These are phyloP conservation scores for Xylaria longipes DNA, from an alignment of 495 filamentous ascomycete species.

Conservation along the genomic window DNA sequence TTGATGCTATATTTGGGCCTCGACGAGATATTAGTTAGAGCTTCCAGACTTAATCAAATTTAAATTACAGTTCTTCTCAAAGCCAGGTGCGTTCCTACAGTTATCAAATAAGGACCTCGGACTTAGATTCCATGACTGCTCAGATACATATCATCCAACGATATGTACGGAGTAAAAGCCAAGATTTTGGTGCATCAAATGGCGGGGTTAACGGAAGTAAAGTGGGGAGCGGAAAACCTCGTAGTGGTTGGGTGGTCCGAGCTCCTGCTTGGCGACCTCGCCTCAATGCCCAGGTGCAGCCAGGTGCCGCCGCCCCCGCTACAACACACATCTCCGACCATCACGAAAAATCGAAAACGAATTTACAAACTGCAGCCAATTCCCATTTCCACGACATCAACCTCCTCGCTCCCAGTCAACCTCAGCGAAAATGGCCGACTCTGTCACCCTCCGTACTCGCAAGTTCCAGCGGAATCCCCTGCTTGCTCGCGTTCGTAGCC, in stretches of 20 bases:
- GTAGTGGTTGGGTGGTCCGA: constrained; percentile 12
- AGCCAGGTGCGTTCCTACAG: too few relatives aligned
- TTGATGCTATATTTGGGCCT: too few relatives aligned
- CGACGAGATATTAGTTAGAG: too few relatives aligned
- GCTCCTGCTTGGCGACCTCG: constrained; percentile 12
- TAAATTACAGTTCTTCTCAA: too few relatives aligned
- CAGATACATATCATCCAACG: too few relatives aligned
- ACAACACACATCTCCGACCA: constrained; percentile 31
- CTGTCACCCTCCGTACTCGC: constrained; percentile 97
- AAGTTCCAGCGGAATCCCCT: constrained; percentile 99
- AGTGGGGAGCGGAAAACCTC: neutral
- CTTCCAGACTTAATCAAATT: too few relatives aligned
- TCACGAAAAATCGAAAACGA: constrained; percentile 32
- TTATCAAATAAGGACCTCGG: too few relatives aligned
- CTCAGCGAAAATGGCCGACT: constrained; percentile 81
- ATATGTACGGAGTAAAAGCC: too few relatives aligned
- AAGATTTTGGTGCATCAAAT: too few relatives aligned
- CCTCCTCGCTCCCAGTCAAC: constrained; percentile 31
- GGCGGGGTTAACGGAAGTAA: constrained; percentile 9
- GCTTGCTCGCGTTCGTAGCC: constrained; percentile 61
- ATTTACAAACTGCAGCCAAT: constrained; percentile 29
- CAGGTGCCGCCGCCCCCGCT: constrained; percentile 25
- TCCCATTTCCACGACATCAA: constrained; percentile 26
- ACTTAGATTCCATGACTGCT: too few relatives aligned
- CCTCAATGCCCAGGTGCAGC: constrained; percentile 24